Evolutionary conservation across 1,284 basidiomycete species (phyloP).

Genomic region (Trichosporon ovoides): DNA sequence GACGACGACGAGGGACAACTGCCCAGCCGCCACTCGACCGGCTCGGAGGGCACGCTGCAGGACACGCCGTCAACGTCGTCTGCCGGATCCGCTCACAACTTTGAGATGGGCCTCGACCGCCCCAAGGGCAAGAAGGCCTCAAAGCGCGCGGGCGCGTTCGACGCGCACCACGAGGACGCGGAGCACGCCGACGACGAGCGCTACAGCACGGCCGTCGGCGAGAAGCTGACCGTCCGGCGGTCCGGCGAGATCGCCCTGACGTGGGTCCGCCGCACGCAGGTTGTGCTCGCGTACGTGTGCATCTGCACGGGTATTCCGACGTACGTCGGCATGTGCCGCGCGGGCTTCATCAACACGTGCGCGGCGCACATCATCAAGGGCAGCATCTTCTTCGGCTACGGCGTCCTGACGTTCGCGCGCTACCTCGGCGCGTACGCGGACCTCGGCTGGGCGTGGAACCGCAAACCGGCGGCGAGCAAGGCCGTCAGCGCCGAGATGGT

Average conservation of each 20-base stretch:
- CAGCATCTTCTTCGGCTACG: conserved; percentile 85
- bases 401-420: conserved; percentile 78
- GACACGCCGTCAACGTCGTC: conserved; percentile 39
- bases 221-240: conserved; percentile 5
- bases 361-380: conserved; percentile 93
- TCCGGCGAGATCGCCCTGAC: conserved; percentile 29
- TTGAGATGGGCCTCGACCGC: conserved; percentile 20
- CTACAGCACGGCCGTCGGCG: neutral
- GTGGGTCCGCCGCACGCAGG: conserved; percentile 35
- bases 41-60: conserved; percentile 65
- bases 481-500: conserved; percentile 74
- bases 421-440: conserved; percentile 86
- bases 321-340: conserved; percentile 39
- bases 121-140: neutral
- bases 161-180: conserved; percentile 19
- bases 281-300: conserved; percentile 39
- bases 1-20: conserved; percentile 11
- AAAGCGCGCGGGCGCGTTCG: conserved; percentile 25
- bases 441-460: conserved; percentile 93
- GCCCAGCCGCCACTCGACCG: conserved; percentile 36
- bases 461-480: conserved; percentile 32
- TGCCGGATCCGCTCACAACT: conserved; percentile 8
- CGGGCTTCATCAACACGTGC: conserved; percentile 69
- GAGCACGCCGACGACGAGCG: conserved; percentile 7
- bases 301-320: conserved; percentile 31